phyloP scores from a whole-genome alignment of 2,329 filamentous ascomycete genomes.

The Sclerotinia sclerotiorum region DNA sequence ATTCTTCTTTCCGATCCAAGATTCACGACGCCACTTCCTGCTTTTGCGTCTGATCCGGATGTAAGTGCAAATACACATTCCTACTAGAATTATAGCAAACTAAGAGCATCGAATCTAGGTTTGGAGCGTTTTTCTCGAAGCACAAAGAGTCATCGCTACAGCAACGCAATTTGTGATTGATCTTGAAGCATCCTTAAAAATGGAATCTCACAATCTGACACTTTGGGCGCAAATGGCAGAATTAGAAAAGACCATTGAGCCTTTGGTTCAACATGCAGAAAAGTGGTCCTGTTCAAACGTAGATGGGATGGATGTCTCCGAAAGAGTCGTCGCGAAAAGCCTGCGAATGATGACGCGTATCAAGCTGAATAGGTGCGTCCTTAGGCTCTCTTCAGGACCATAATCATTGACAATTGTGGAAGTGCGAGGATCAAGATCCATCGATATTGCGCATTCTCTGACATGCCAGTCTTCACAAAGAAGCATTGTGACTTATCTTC shows the following conservation, averaged over 20 bases:
- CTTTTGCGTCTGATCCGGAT: conserved; percentile 45
- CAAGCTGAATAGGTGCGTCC: conserved; percentile 40
- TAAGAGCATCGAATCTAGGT: conserved; percentile 36
- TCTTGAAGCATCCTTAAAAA: conserved; percentile 46
- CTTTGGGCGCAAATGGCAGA: conserved; percentile 42
- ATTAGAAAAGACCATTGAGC: conserved; percentile 34
- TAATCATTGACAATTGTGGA: background rate
- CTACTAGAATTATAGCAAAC: background rate
- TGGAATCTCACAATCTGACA: conserved; percentile 43
- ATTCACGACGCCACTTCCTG: conserved; percentile 48
- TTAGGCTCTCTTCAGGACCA: background rate
- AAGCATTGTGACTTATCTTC: conserved; percentile 50
- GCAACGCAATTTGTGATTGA: conserved; percentile 51
- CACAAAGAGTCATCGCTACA: conserved; percentile 50
- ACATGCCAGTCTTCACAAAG: conserved; percentile 50
- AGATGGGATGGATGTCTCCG: conserved; percentile 40
- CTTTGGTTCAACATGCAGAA: conserved; percentile 32
- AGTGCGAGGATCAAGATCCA: conserved; percentile 54
- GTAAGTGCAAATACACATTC: conserved; percentile 29
- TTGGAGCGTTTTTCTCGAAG: conserved; percentile 46
- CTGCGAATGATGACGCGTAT: conserved; percentile 50
- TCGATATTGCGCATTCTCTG: conserved; percentile 52
- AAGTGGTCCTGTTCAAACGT: conserved; percentile 39
- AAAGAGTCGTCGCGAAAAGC: conserved; percentile 46
- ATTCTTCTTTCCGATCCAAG: conserved; percentile 47